phyloP scores from a whole-genome alignment of 2,329 filamentous ascomycete species.

The Colletotrichum ledebouriae region DNA sequence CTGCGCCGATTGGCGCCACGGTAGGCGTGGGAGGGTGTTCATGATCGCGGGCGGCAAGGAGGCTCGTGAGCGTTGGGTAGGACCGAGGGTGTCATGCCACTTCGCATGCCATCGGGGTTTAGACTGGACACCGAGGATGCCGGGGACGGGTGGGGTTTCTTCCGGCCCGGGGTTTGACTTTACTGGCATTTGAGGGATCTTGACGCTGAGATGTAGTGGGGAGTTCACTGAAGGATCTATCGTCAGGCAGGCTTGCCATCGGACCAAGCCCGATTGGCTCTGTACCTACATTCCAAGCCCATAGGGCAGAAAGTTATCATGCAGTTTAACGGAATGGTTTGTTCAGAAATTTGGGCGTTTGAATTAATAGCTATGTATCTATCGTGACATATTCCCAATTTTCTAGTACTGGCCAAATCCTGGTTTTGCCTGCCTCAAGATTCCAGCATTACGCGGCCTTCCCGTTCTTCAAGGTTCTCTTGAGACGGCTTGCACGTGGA shows the following conservation, averaged over 20 bases:
- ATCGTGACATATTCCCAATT: background rate
- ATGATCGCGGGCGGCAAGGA: conserved; percentile 48
- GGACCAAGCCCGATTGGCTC: no score
- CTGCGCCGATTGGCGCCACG: conserved; percentile 50
- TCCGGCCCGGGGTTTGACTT: conserved; percentile 18
- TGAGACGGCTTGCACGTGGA: conserved; percentile 46
- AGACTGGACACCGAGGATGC: conserved; percentile 11
- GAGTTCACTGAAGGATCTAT: conserved; percentile 8
- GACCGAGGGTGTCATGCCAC: conserved; percentile 21
- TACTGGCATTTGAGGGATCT: conserved; percentile 12
- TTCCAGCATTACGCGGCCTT: conserved; percentile 43
- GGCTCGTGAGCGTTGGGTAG: conserved; percentile 1
- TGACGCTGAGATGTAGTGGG: background rate
- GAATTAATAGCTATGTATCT: conserved; percentile 5
- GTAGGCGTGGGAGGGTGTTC: conserved; percentile 56
- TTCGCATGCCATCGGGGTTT: conserved; percentile 22
- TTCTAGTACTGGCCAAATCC: background rate
- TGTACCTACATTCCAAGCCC: no score
- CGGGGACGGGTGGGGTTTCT: conserved; percentile 30
- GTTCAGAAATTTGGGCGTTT: no score
- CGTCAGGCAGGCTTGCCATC: no score
- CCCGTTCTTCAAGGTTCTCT: conserved; percentile 46
- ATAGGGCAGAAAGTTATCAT: no score
- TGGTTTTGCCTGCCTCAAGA: background rate
- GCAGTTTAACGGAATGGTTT: no score